Conservation (phyloP, 1,284 basidiomycete species). For the Puccinia polysora region DNA sequence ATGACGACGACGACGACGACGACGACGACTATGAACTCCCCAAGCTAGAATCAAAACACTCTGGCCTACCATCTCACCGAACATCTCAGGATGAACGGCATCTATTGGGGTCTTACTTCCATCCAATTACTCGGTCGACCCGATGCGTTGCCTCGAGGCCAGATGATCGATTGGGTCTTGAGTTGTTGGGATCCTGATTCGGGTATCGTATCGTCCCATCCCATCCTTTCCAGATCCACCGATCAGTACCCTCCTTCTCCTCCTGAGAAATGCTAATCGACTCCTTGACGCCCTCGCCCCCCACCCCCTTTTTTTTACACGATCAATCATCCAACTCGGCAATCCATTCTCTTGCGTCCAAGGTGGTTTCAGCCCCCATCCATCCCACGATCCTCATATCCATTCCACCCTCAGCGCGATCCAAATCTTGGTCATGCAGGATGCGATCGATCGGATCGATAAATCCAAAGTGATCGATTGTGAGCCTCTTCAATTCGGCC, state of each 20-base stretch:
- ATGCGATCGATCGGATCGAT: conserved; percentile 70
- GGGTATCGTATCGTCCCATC: background rate
- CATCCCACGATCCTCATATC: conserved; percentile 86
- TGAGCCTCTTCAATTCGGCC: background rate
- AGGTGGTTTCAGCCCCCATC: conserved; percentile 81
- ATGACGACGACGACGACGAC: too few relatives aligned
- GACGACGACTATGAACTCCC: too few relatives aligned
- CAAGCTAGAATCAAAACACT: conserved; percentile 78
- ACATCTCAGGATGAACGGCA: conserved; percentile 88
- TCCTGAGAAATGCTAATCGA: too few relatives aligned
- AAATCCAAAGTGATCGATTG: conserved; percentile 53
- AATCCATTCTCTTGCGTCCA: background rate
- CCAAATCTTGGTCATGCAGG: conserved; percentile 78
- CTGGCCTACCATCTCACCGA: conserved; percentile 88
- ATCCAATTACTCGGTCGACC: conserved; percentile 71
- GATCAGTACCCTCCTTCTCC: background rate
- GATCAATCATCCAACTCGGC: background rate
- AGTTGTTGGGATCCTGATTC: conserved; percentile 85
- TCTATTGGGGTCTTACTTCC: conserved; percentile 94
- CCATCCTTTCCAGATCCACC: background rate
- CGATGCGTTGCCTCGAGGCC: conserved; percentile 72
- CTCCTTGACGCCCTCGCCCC: too few relatives aligned
- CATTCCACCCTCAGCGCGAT: conserved; percentile 82
- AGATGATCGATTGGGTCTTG: conserved; percentile 80
- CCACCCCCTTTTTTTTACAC: too few relatives aligned